Evolutionary conservation across 2,329 filamentous ascomycete species (phyloP).

Genomic region (Botryotinia convoluta): DNA sequence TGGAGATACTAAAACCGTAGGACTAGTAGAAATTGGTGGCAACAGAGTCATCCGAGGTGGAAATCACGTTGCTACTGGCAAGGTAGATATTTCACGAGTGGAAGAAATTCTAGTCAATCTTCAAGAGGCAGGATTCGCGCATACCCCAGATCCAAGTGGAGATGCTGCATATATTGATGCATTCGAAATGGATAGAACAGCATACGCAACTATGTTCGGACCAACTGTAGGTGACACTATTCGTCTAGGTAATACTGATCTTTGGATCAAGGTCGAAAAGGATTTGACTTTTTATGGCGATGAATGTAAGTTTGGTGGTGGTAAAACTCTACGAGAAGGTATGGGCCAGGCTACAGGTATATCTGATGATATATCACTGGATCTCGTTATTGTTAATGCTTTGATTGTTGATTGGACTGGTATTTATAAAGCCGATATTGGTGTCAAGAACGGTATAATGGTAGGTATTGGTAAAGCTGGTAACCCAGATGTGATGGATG

Average conservation of each 20-base stretch:
- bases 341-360: conserved; percentile 91
- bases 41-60: conserved; percentile 78
- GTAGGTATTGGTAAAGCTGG: conserved; percentile 90
- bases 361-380: conserved; percentile 67
- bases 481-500: conserved; percentile 96
- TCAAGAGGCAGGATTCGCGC: conserved; percentile 72
- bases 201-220: conserved; percentile 87
- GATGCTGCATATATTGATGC: conserved; percentile 55
- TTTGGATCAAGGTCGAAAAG: conserved; percentile 88
- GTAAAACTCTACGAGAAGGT: conserved; percentile 88
- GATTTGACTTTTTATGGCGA: conserved; percentile 85
- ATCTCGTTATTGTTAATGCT: conserved; percentile 86
- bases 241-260: conserved; percentile 75
- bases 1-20: conserved; percentile 86
- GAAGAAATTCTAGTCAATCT: conserved; percentile 67
- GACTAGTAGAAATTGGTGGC: conserved; percentile 83
- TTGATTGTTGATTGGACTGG: conserved; percentile 87
- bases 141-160: conserved; percentile 62
- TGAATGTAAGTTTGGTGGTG: conserved; percentile 92
- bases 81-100: conserved; percentile 60
- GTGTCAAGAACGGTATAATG: conserved; percentile 83
- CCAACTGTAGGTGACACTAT: conserved; percentile 88
- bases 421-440: conserved; percentile 96
- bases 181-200: conserved; percentile 70
- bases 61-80: conserved; percentile 73